Evolutionary conservation across 2,329 filamentous ascomycete genomes (phyloP).

Genomic region (Zasmidium cellare): DNA sequence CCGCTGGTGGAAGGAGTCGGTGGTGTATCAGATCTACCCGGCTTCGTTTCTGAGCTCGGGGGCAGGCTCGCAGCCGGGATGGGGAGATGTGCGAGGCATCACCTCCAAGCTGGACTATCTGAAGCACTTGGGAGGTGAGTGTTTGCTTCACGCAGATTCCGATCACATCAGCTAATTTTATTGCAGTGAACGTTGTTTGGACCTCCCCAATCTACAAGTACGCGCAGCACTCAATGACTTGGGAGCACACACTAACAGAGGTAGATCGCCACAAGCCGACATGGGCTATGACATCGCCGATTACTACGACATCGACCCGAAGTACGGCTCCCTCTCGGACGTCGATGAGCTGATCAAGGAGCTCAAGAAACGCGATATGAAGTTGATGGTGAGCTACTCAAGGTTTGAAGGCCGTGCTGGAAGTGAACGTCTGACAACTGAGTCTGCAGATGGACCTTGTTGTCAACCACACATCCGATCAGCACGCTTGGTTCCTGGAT

Average conservation of each 20-base stretch:
- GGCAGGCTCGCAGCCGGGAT: slow-evolving; percentile 51
- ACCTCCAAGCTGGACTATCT: slow-evolving; percentile 66
- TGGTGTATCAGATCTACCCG: slow-evolving; percentile 56
- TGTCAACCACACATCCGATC: slow-evolving; percentile 35
- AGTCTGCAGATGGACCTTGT: slow-evolving; percentile 41
- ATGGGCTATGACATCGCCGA: slow-evolving; percentile 55
- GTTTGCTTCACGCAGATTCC: neutral
- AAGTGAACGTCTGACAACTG: neutral
- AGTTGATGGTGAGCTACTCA: slow-evolving; percentile 37
- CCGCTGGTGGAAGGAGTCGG: slow-evolving; percentile 41
- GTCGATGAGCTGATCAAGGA: slow-evolving; percentile 46
- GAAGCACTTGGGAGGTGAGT: slow-evolving; percentile 53
- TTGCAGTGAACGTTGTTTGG: slow-evolving; percentile 62
- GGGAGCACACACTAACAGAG: neutral
- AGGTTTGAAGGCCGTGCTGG: too few species aligned
- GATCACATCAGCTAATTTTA: neutral
- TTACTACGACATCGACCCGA: slow-evolving; percentile 49
- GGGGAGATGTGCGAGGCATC: slow-evolving; percentile 66
- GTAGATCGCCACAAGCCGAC: slow-evolving; percentile 50
- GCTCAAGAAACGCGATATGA: slow-evolving; percentile 48
- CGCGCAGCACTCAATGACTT: neutral
- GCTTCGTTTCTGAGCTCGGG: slow-evolving; percentile 60
- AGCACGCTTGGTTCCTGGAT: slow-evolving; percentile 61
- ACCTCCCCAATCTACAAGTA: slow-evolving; percentile 59
- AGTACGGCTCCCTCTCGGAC: slow-evolving; percentile 49